Evolutionary conservation across 768 basidiomycete genomes (phyloP).

Genomic region (Russula olivacea): DNA sequence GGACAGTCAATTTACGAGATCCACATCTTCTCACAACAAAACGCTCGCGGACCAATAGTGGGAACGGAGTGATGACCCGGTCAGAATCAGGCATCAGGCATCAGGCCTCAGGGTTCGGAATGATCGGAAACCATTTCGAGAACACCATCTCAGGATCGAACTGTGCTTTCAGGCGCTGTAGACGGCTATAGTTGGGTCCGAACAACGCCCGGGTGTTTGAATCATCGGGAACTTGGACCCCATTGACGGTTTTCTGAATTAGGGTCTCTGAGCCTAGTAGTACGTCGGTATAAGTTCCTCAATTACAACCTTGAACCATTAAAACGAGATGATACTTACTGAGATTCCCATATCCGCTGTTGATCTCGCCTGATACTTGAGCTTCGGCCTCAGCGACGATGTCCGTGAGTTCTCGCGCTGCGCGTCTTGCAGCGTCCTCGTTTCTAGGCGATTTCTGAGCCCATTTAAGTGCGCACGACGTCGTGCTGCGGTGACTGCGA

Average conservation of each 20-base stretch:
- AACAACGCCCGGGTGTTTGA: conserved; percentile 30
- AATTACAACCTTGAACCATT: too few relatives aligned
- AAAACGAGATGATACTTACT: conserved; percentile 5
- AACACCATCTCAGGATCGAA: conserved; percentile 36
- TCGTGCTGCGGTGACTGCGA: conserved; percentile 29
- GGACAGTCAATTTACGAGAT: conserved; percentile 27
- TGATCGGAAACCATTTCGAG: conserved; percentile 33
- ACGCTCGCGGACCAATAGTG: too few relatives aligned
- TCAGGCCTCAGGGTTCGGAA: conserved; percentile 25
- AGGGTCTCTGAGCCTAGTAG: conserved; percentile 2
- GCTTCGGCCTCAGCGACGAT: background rate
- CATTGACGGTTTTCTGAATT: background rate
- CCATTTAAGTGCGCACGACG: conserved; percentile 1
- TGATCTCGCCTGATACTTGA: background rate
- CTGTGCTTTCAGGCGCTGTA: conserved; percentile 36
- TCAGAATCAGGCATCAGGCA: background rate
- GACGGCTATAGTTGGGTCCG: conserved; percentile 34
- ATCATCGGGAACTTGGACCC: background rate
- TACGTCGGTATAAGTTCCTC: background rate
- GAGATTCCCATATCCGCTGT: conserved; percentile 23
- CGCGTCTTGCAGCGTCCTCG: background rate
- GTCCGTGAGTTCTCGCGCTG: conserved; percentile 2
- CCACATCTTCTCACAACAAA: background rate
- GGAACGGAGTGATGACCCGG: too few relatives aligned
- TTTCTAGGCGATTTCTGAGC: background rate